phyloP scores from a whole-genome alignment of 2,329 filamentous ascomycete genomes.

The Conoideocrella luteorostrata region DNA sequence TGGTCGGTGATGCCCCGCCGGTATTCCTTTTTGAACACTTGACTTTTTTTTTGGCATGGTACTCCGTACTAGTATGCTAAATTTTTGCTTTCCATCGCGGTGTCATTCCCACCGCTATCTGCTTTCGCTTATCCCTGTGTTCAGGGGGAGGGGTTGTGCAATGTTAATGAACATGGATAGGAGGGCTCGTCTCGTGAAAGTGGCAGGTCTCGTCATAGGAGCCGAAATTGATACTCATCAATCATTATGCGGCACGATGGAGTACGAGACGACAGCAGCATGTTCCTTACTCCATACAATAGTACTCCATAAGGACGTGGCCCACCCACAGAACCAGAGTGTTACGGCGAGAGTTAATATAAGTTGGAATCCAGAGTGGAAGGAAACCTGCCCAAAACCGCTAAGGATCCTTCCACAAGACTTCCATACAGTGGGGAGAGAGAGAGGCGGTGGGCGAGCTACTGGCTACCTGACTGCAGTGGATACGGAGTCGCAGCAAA shows the following conservation, averaged over 20 bases:
- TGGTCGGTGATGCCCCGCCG: background rate
- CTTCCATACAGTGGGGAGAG: conserved; percentile 11
- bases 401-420: conserved; percentile 11
- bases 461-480: conserved; percentile 2
- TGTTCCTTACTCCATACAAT: background rate
- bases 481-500: conserved; percentile 1
- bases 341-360: too few relatives aligned
- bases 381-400: conserved; percentile 1
- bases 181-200: background rate
- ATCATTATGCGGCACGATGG: background rate
- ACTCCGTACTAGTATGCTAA: too few relatives aligned
- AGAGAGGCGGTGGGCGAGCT: background rate
- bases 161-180: background rate
- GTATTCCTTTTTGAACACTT: background rate
- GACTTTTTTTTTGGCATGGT: background rate
- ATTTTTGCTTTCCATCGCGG: background rate
- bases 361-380: too few relatives aligned
- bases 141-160: background rate
- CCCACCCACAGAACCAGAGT: background rate
- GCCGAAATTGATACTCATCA: background rate
- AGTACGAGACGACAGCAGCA: too few relatives aligned
- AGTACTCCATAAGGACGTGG: background rate
- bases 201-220: background rate
- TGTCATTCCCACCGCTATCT: background rate
- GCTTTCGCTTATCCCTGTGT: background rate